Base-by-base conservation (phyloP, 805 yeast genomes). In the Candida dajiaensis region DNA sequence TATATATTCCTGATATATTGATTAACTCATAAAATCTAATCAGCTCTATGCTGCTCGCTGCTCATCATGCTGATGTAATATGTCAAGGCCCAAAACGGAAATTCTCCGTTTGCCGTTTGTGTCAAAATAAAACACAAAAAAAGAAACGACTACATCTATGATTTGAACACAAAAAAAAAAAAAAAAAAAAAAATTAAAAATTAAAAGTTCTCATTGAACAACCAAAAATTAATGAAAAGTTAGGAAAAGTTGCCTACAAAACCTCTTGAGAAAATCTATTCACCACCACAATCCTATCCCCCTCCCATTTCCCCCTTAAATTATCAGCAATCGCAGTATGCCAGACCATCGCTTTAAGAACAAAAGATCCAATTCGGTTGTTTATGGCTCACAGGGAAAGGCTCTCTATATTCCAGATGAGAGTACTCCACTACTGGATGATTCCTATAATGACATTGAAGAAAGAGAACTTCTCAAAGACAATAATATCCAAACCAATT, bases 351-450 rank as follows among this genome's bases (percentile, higher is more conserved):
- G 51, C 9, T 59, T 59, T 53, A 58, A 48, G 44, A 33, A 59
- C 8, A 55, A 57, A 25, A 49, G 61, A 42, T 53, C 56, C 13
- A 48, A 39, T 4, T 55, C 62, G 0, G 50, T 58, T 11, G 59
- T 58, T 3, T 58, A 52, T 39, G 59, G 60, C 10, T 43, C 60
- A 6, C 53, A 55, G 11, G 60, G 60, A 6, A 60, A 59, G 13
- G 62, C 55, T 2, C 42, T 51, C 11, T 59, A 50, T 35, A 50
- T 50, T 15, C 63, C 59, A 4, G 48, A 50, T 16, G 52, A 50
- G 40, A 42, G n/a, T 13, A 51, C 55, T 6, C 51, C 56, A 6
- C 43, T 49, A 19, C 43, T 47, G 10, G 33, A 23, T 13, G 33
- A 26, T 12, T 18, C 19, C 5, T 19, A 13, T 9, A 25, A 23